Evolutionary conservation across 2,329 filamentous ascomycete species (phyloP).

Genomic region (Hortaea sp.): DNA sequence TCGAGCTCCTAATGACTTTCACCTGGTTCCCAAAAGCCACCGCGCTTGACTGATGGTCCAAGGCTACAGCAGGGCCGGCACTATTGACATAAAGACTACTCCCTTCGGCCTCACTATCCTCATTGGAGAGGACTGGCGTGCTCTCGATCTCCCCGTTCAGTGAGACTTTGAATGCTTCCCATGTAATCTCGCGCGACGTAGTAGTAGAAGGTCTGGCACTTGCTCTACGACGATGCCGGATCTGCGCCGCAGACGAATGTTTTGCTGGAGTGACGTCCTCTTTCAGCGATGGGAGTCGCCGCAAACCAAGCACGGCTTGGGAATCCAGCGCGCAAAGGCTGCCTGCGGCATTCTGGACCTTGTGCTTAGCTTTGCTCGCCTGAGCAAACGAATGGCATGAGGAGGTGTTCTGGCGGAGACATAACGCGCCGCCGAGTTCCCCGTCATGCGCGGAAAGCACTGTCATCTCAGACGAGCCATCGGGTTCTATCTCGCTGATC

Average conservation of each 20-base stretch:
- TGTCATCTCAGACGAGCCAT: neutral
- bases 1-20: conserved; percentile 48
- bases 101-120: conserved; percentile 23
- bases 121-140: conserved; percentile 23
- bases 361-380: conserved; percentile 42
- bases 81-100: conserved; percentile 54
- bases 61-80: conserved; percentile 52
- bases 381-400: conserved; percentile 22
- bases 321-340: conserved; percentile 52
- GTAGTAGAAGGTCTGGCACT: neutral
- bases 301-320: conserved; percentile 53
- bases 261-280: neutral
- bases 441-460: conserved; percentile 32
- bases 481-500: neutral
- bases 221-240: conserved; percentile 4
- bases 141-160: conserved; percentile 36
- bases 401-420: conserved; percentile 42
- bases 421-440: conserved; percentile 28
- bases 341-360: conserved; percentile 51
- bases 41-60: conserved; percentile 57
- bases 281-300: neutral
- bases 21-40: conserved; percentile 63
- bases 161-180: conserved; percentile 47
- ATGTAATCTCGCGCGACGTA: conserved; percentile 19
- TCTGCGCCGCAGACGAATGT: neutral